phyloP scores from a whole-genome alignment of 768 basidiomycete genomes.

The Termitomyces sp. region DNA sequence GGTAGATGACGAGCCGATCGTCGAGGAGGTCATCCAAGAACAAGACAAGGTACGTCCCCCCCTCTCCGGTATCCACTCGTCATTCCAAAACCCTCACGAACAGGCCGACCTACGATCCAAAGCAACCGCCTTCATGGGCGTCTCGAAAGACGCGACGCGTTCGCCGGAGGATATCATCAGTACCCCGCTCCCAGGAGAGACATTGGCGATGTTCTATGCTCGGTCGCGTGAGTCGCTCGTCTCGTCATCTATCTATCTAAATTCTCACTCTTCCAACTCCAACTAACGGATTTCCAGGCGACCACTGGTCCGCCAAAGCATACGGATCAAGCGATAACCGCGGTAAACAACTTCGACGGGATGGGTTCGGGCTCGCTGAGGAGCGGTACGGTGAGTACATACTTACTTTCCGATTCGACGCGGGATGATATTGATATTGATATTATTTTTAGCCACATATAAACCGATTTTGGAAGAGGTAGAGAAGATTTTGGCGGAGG shows the following conservation, averaged over 20 bases:
- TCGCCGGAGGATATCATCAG: conserved; percentile 70
- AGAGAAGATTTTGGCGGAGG: conserved; percentile 78
- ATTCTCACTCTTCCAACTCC: background rate
- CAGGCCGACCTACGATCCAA: conserved; percentile 31
- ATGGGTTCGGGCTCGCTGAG: conserved; percentile 75
- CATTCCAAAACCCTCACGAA: no score
- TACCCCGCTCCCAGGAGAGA: conserved; percentile 84
- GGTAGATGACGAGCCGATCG: conserved; percentile 8
- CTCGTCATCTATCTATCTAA: no score
- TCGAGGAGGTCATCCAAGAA: no score
- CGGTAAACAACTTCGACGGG: conserved; percentile 75
- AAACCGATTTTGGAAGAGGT: conserved; percentile 82
- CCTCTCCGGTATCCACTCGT: no score
- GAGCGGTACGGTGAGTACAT: conserved; percentile 60
- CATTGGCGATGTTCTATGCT: conserved; percentile 78
- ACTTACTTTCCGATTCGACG: no score
- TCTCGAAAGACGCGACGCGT: conserved; percentile 51
- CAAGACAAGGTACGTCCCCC: no score
- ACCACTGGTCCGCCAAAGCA: conserved; percentile 80
- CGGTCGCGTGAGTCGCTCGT: conserved; percentile 63
- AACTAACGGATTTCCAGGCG: conserved; percentile 39
- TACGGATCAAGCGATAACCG: conserved; percentile 54
- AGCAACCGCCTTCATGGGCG: conserved; percentile 53
- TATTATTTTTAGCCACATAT: conserved; percentile 44
- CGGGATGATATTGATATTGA: no score